Conservation (phyloP, 805 yeast species). For the Metschnikowia santaceciliae region DNA sequence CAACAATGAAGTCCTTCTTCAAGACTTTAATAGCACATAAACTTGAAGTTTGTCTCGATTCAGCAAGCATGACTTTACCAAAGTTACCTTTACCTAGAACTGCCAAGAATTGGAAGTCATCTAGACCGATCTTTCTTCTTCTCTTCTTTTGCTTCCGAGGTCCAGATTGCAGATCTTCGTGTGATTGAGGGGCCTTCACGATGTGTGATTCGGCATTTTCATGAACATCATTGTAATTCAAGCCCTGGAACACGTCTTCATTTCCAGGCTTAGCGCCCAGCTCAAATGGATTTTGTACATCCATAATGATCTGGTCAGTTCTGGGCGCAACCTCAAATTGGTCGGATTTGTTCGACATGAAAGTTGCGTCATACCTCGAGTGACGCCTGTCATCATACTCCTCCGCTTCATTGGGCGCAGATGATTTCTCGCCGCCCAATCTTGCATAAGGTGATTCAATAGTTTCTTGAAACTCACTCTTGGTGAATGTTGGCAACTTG, state of each 20-base stretch:
- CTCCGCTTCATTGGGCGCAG: background rate
- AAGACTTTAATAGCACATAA: slow-evolving; percentile 94
- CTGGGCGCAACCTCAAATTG: slow-evolving; percentile 10
- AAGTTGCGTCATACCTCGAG: slow-evolving; percentile 19
- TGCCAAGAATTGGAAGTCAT: slow-evolving; percentile 90
- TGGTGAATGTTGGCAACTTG: slow-evolving; percentile 14
- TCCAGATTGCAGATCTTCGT: slow-evolving; percentile 8
- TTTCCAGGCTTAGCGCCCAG: slow-evolving; percentile 2
- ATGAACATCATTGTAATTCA: slow-evolving; percentile 25
- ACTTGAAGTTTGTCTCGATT: slow-evolving; percentile 74
- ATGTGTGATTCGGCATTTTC: slow-evolving; percentile 1
- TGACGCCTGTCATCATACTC: slow-evolving; percentile 3
- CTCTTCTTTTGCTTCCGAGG: slow-evolving; percentile 30
- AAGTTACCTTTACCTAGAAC: slow-evolving; percentile 98
- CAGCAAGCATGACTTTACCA: slow-evolving; percentile 97
- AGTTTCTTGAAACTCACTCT: slow-evolving; percentile 11
- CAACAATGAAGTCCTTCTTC: slow-evolving; percentile 92
- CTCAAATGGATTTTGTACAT: slow-evolving; percentile 9
- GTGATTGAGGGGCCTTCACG: background rate
- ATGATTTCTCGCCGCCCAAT: background rate
- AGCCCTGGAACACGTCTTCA: slow-evolving; percentile 16
- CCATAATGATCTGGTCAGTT: slow-evolving; percentile 4
- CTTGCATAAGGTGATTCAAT: slow-evolving; percentile 14
- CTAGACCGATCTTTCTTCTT: slow-evolving; percentile 81
- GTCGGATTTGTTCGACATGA: slow-evolving; percentile 20